Base-by-base conservation (phyloP, 176 grass and related monocot species). In the Oryza officinalis region DNA sequence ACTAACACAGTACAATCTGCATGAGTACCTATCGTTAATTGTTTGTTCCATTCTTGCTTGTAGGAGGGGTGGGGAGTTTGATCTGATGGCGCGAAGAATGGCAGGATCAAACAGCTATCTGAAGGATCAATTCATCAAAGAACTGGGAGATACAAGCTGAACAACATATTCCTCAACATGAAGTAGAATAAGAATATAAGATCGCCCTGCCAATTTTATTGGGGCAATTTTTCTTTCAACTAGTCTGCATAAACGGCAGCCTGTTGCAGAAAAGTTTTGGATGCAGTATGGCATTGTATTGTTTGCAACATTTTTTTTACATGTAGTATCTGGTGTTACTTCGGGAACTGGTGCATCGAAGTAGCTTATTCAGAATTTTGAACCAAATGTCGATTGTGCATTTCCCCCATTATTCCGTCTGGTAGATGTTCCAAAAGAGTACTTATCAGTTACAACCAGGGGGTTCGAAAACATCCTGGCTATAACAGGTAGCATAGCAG, bases 41-140 rank as follows among this genome's bases (percentile, higher is more conserved):
- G 25, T 38, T 26, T 6, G 33, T 35, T 35, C 32, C 80, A 25
- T 84, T 27, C 73, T 38, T 32, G 41, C 13, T n/a, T 76, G 3
- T 80, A 98, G 96, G 75, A 89, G 80, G 54, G 96, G 96, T 20
- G 83, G 89, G 75, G 91, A 89, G 15, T 91, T 98, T 72, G 85
- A 98, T 71, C 35, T 94, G 67, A 92, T 96, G 96, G 37, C 93
- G 0, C 68, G 64, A 49, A 95, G 93, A 75, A 87, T 93, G 67
- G 93, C 93, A 1, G 96, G 87, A 79, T 98, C 96, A 81, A 98
- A 98, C 20, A 15, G 85, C 31, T 82, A 87, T 79, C 71, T 98
- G 20, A 98, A 96, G 74, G 93, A 98, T 75, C 54, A 85, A 33
- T 90, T 98, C 69, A 46, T 98, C 77, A 86, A 84, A 79, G 89